Percentiles rank a stretch among this genome's conserved stretches.
Conservation (phyloP, 78 protist species). For the Monocercomonoides exilis region DNA sequence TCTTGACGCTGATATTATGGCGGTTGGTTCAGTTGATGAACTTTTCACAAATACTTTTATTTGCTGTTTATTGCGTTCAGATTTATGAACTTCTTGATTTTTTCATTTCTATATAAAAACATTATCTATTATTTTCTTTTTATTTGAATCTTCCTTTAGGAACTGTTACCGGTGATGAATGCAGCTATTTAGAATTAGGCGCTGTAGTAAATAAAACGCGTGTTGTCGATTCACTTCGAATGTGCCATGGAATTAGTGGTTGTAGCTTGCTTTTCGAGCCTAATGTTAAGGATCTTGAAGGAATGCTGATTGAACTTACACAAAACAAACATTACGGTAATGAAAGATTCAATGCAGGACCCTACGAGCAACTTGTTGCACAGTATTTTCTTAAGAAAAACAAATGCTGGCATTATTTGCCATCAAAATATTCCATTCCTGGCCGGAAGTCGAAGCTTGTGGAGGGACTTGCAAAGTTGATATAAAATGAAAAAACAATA, state of each 20-base stretch:
- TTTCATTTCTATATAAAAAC: neutral
- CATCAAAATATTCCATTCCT: no score
- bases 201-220: neutral
- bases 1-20: neutral
- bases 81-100: no score
- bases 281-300: neutral
- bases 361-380: neutral
- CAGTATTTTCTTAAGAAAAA: neutral
- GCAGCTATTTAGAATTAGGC: neutral
- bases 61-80: no score
- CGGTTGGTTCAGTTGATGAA: neutral
- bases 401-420: neutral
- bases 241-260: neutral
- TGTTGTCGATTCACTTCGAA: neutral
- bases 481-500: no score
- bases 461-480: no score
- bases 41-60: no score
- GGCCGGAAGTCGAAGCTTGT: no score
- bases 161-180: neutral
- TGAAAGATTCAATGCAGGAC: neutral
- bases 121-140: neutral
- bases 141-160: neutral
- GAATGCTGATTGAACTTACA: neutral
- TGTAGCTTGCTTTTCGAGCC: neutral
- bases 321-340: neutral